Evolutionary conservation across 106 monocot species (phyloP).

Genomic region (Dioscorea zingiberensis): DNA sequence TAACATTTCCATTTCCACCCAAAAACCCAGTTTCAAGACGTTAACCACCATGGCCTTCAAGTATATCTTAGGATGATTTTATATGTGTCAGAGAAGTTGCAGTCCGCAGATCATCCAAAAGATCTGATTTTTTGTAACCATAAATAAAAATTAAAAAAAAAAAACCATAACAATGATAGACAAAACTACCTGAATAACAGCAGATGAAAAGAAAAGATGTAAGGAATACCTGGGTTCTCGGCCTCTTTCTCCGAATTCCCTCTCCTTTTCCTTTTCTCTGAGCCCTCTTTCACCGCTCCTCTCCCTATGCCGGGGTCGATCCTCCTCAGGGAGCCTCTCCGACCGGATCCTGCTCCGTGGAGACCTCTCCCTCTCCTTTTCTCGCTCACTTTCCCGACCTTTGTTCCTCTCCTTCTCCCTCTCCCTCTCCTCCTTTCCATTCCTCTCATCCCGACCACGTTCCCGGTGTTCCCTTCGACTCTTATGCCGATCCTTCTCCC

Average conservation of each 20-base stretch:
- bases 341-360: conserved; percentile 46
- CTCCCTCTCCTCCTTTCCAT: conserved; percentile 22
- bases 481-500: conserved; percentile 22
- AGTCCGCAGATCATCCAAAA: too few species aligned
- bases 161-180: too few species aligned
- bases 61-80: too few species aligned
- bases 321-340: conserved; percentile 41
- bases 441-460: conserved; percentile 17
- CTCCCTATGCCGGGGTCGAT: conserved; percentile 16
- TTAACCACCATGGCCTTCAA: too few species aligned
- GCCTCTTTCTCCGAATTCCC: conserved; percentile 16
- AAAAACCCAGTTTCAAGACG: too few species aligned
- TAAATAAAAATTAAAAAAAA: too few species aligned
- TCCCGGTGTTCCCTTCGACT: conserved; percentile 24
- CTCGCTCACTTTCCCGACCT: conserved; percentile 11
- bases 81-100: too few species aligned
- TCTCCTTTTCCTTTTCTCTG: conserved; percentile 25
- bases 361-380: conserved; percentile 30
- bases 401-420: conserved; percentile 14
- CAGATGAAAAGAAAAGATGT: background rate
- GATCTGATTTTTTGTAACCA: too few species aligned
- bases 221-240: conserved; percentile 22
- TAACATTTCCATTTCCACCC: too few species aligned
- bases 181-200: too few species aligned
- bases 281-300: conserved; percentile 16